Evolutionary conservation across 163 green algal genomes (phyloP), one percentile per base, ranked within the genome.

Genomic region (Smithsoniella earleae): DNA sequence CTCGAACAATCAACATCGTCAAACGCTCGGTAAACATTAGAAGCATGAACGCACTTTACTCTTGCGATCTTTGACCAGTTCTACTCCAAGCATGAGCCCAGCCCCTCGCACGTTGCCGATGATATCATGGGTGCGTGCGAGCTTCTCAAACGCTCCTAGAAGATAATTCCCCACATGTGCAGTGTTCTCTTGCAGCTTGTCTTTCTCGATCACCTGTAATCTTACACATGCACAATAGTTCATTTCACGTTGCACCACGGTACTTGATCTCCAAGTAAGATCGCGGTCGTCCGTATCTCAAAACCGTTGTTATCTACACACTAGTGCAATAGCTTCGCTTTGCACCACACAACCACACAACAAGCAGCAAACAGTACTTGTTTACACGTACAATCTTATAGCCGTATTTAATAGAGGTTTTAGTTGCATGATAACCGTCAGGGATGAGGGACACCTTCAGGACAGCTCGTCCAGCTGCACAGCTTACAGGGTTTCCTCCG

Each of bases 31-130:
- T n/a, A n/a, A n/a, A n/a, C n/a, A n/a, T n/a, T n/a, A n/a, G n/a
- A n/a, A n/a, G n/a, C n/a, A n/a, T n/a, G n/a, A n/a, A n/a, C n/a
- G 38, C 64, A 83, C 88, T 85, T 98, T 98, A 40, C 88, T 94
- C 1, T 25, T 43, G 20, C 88, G 69, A 80, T 98, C 94, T 66
- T 86, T 95, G 0, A 98, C 93, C 10, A 98, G 76, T 80, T 98
- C 93, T 33, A 98, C 64, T 0, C 94, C 93, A 64, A 98, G 79
- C 93, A 98, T 98, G 18, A 98, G 89, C 0, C 94, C 93, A 33
- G 74, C 46, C 8, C 93, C 93, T 0, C 93, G 78, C 73, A 98
- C 92, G 81, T 98, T 87, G 3, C 93, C 93, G 63, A 98, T 98
- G 62, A 98, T 85, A 80, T 90, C 83, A 76, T 98, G 89, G 82